Base-by-base conservation (phyloP, 805 yeast species). In the Candida caryicola region DNA sequence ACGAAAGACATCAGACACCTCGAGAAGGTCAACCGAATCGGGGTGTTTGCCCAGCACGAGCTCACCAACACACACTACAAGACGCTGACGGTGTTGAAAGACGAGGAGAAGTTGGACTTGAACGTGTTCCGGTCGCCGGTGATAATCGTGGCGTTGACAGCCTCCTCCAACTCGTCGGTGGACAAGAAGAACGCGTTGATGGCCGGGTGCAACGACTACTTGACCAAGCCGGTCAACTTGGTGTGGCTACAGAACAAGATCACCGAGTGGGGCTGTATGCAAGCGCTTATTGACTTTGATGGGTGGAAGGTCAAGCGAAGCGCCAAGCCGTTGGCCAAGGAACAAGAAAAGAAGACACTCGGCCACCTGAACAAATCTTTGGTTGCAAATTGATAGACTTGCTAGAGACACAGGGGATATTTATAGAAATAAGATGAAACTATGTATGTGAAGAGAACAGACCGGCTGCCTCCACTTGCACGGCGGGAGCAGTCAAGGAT, bases 201-300 rank as follows among this genome's bases (percentile, higher is more conserved):
- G 19, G 96, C 98, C 2, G 99, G 99, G 33, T 93, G 99, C 64
- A 93, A 93, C 55, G 99, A 93, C 61, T 93, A 84, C 64, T 65
- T 93, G 49, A 93, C 97, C 7, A 93, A 93, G 50, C 99, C 99
- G 0, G 98, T 93, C 6, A 91, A 89, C 51, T 69, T 91, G 49
- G 86, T 80, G 34, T 93, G 99, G 99, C 69, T 93, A 33, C 86
- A 89, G 52, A 87, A 86, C 55, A 93, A 93, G 62, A 85, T 93
- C 36, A 84, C 89, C 0, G 97, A 91, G 61, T 93, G 98, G 98
- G 98, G 99, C 0, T 91, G 98, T 61, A 91, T 91, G 98, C 99
- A 91, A 64, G 97, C 97, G 1, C 66, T 91, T 34, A 90, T 91
- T 58, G 95, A 91, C 62, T 91, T 85, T 60, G 96, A 93, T 57